Evolutionary conservation across 768 basidiomycete genomes (phyloP).

Genomic region (Agaricus blazei): DNA sequence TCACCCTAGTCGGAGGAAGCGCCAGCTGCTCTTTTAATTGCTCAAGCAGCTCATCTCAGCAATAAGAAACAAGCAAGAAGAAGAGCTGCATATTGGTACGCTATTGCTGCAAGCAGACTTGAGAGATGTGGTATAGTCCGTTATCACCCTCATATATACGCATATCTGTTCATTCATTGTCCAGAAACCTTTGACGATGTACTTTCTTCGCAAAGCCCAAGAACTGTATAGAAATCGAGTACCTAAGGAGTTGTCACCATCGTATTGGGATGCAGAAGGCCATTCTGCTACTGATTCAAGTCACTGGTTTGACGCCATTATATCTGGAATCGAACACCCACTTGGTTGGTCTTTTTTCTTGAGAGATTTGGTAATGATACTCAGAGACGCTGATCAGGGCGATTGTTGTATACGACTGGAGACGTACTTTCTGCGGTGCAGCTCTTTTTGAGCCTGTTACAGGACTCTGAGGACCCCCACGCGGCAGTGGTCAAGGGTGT

Average conservation of each 20-base stretch:
- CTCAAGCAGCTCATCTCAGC: slow-evolving; percentile 74
- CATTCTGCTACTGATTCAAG: slow-evolving; percentile 26
- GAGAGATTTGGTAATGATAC: not conserved
- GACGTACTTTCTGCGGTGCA: slow-evolving; percentile 71
- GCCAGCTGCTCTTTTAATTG: slow-evolving; percentile 72
- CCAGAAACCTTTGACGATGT: slow-evolving; percentile 83
- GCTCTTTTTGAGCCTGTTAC: slow-evolving; percentile 72
- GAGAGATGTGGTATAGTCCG: slow-evolving; percentile 84
- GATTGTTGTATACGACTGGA: slow-evolving; percentile 88
- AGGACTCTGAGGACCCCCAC: slow-evolving; percentile 30
- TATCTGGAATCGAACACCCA: slow-evolving; percentile 75
- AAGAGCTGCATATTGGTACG: slow-evolving; percentile 76
- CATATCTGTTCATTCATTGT: slow-evolving; percentile 2
- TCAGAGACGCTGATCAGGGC: slow-evolving; percentile 38
- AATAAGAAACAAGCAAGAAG: slow-evolving; percentile 49
- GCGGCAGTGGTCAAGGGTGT: not conserved
- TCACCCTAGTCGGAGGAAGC: slow-evolving; percentile 59
- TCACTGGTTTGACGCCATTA: slow-evolving; percentile 55
- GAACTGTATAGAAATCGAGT: slow-evolving; percentile 50
- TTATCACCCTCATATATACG: slow-evolving; percentile 10
- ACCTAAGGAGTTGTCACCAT: slow-evolving; percentile 63
- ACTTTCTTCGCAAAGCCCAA: slow-evolving; percentile 70
- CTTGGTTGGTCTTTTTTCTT: slow-evolving; percentile 42
- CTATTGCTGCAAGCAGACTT: slow-evolving; percentile 66
- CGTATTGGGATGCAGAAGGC: slow-evolving; percentile 76